Evolutionary conservation across 2,329 filamentous ascomycete genomes (phyloP).

Genomic region (Balansia obtecta): DNA sequence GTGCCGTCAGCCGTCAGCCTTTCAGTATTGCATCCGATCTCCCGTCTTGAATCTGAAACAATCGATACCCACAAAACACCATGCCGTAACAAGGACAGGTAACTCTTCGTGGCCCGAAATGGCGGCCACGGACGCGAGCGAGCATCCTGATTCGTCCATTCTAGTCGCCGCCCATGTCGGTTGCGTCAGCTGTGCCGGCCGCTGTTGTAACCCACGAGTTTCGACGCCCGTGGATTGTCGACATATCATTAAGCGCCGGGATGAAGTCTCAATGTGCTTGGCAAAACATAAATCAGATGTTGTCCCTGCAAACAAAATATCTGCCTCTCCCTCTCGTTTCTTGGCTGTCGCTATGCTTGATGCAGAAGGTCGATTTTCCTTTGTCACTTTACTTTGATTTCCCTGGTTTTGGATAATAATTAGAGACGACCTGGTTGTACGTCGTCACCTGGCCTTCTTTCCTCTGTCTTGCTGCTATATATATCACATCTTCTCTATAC

Average conservation of each 20-base stretch:
- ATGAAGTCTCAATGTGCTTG: not conserved
- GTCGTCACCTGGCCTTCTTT: not conserved
- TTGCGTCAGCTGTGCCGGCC: not conserved
- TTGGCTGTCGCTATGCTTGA: not conserved
- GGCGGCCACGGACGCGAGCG: not conserved
- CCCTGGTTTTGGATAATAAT: not conserved
- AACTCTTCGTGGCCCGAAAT: not conserved
- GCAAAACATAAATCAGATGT: not conserved
- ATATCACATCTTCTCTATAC: not conserved
- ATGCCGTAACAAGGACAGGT: not conserved
- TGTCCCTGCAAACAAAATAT: too few relatives aligned
- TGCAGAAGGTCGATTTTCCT: not conserved
- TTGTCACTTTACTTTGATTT: not conserved
- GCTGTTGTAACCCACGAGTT: not conserved
- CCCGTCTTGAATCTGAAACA: not conserved
- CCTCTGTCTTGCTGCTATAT: not conserved
- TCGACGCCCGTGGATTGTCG: not conserved
- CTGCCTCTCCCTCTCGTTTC: not conserved
- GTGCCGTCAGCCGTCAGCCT: too few relatives aligned
- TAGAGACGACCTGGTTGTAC: not conserved
- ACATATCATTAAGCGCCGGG: conserved; percentile 2
- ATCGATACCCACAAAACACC: not conserved
- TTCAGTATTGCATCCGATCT: too few relatives aligned
- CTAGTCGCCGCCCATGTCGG: not conserved
- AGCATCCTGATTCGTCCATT: conserved; percentile 2